These are phyloP conservation scores for Lachancea fermentati DNA, from an alignment of 805 yeast species.

Conservation along the genomic window DNA sequence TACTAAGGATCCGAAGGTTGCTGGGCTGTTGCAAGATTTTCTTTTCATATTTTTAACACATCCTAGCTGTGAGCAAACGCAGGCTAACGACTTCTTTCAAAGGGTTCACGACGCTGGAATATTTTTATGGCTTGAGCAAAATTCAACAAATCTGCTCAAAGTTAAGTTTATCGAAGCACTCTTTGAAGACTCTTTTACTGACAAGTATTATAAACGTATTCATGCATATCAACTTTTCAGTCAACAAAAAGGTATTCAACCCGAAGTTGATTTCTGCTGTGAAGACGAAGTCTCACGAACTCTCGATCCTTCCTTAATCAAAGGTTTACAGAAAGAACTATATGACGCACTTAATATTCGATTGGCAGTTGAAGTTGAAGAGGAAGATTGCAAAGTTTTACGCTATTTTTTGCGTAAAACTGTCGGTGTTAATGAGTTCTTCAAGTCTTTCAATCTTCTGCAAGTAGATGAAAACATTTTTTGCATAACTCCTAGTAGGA, in stretches of 20 bases:
- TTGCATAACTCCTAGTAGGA: slow-evolving; percentile 8
- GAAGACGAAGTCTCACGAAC: not conserved
- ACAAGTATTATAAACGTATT: not conserved
- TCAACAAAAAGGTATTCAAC: not conserved
- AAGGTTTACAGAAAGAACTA: not conserved
- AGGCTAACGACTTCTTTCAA: not conserved
- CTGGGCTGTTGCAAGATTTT: slow-evolving; percentile 1
- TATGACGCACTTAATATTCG: not conserved
- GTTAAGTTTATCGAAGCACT: slow-evolving; percentile 3
- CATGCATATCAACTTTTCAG: slow-evolving; percentile 1
- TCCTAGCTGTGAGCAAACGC: not conserved
- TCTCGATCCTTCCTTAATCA: not conserved
- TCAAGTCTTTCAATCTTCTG: not conserved
- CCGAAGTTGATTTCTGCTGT: slow-evolving; percentile 2
- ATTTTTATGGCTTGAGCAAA: slow-evolving; percentile 5
- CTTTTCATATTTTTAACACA: slow-evolving; percentile 6
- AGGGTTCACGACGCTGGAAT: slow-evolving; percentile 1
- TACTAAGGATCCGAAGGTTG: not conserved
- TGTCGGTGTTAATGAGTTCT: not conserved
- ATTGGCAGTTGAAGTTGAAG: not conserved
- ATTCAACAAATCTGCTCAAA: not conserved
- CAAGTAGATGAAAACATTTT: not conserved
- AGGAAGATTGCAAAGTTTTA: not conserved
- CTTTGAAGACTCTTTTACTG: not conserved
- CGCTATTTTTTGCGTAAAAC: not conserved